Evolutionary conservation across 495 filamentous ascomycete species (phyloP), one percentile per base, ranked within the genome.

Genomic region (Penicillium pancosmium): DNA sequence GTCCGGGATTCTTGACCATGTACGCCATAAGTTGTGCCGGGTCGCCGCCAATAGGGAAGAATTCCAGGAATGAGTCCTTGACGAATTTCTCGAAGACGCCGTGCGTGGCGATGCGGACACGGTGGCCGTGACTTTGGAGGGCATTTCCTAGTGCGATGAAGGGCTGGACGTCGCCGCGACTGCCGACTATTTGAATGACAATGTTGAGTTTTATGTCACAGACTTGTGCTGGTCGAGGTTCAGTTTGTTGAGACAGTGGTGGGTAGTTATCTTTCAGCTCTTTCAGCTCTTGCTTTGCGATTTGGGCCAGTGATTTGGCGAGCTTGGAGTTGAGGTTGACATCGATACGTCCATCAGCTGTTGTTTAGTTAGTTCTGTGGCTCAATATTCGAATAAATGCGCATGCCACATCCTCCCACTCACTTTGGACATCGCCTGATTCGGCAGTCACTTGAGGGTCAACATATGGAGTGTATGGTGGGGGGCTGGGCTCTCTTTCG

Each of bases 111-210:
- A 88, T 66, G 15, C 85, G 78, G 8, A 88, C 80, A 2, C 84
- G 80, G 60, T 75, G 72, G 15, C 72, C 72, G 55, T 72, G 65
- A 34, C 62, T 57, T 33, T 73, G 53, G 2, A 91, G 59, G 0
- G 73, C 71, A 61, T 81, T 80, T 1, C 85, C 86, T 11, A 88
- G 64, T 12, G 84, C 80, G 35, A 90, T 69, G 47, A 89, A 89
- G 8, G 87, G 86, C 68, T 90, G 87, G 0, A 86, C 86, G 66
- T 89, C 87, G 27, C 87, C 88, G 35, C 85, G 79, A 2, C 80
- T 83, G 27, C 86, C 88, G n/a, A 89, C 84, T 12, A 90, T 81
- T 70, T 88, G 86, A 62, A 89, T 88, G 27, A 89, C 87, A 34
- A 89, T 82, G 67, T 90, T 88, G n/a, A 89, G 75, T 15, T 59